These are phyloP conservation scores for Umbelopsis sp. DNA, from an alignment of 192 early-diverging fungal species.

Conservation along the genomic window DNA sequence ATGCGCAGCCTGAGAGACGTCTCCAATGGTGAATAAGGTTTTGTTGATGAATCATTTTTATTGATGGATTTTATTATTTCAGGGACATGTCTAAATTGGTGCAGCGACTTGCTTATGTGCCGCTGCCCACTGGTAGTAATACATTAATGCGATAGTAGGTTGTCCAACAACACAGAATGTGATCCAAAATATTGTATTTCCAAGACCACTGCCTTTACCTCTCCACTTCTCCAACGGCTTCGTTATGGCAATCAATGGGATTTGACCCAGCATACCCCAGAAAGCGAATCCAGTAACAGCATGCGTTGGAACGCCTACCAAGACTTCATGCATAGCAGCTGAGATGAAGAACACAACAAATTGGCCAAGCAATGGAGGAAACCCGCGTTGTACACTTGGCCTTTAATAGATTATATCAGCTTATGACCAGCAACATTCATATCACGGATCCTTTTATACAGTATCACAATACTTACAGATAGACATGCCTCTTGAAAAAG, in stretches of 20 bases:
- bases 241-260: slow-evolving; percentile 74
- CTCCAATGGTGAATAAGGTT: too few relatives aligned
- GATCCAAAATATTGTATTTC: slow-evolving; percentile 82
- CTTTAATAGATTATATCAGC: background rate
- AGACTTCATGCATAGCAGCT: slow-evolving; percentile 84
- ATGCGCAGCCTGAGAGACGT: too few relatives aligned
- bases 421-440: background rate
- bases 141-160: slow-evolving; percentile 70
- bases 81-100: slow-evolving; percentile 6
- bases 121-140: slow-evolving; percentile 69
- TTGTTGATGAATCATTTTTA: background rate
- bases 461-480: slow-evolving; percentile 43
- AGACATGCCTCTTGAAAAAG: slow-evolving; percentile 87
- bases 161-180: slow-evolving; percentile 82
- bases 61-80: too few relatives aligned
- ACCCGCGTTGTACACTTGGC: slow-evolving; percentile 70
- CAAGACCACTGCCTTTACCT: slow-evolving; percentile 65
- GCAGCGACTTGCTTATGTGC: slow-evolving; percentile 26
- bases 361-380: slow-evolving; percentile 56
- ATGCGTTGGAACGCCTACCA: slow-evolving; percentile 85
- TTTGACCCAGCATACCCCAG: slow-evolving; percentile 76
- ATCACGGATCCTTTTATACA: background rate
- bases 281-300: slow-evolving; percentile 82
- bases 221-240: slow-evolving; percentile 68
- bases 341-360: slow-evolving; percentile 78